Evolutionary conservation across 805 yeast species (phyloP).

Genomic region (Yamadazyma phyllophila): DNA sequence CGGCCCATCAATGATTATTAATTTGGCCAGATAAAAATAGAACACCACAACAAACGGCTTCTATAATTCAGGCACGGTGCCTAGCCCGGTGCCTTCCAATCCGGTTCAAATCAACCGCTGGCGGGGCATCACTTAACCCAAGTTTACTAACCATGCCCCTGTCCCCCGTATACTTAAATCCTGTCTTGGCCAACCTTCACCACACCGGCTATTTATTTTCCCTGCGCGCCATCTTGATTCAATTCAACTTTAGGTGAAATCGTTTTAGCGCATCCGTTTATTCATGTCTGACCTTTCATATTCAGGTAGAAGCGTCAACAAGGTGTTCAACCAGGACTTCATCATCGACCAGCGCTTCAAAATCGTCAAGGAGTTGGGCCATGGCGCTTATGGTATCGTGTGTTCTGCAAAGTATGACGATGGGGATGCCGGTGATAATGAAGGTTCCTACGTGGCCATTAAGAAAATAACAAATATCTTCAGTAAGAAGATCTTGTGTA

Average conservation of each 20-base stretch:
- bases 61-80: too few species aligned
- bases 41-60: too few species aligned
- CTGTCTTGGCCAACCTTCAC: not conserved
- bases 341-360: constrained; percentile 86
- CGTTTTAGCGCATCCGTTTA: not conserved
- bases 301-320: constrained; percentile 36
- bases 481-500: constrained; percentile 85
- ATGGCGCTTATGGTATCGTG: constrained; percentile 97
- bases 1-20: too few species aligned
- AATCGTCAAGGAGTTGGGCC: constrained; percentile 90
- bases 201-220: not conserved
- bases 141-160: not conserved
- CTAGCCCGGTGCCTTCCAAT: too few species aligned
- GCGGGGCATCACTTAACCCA: not conserved
- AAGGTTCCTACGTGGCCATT: constrained; percentile 69
- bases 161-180: not conserved
- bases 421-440: constrained; percentile 36
- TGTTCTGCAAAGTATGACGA: constrained; percentile 90
- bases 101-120: too few species aligned
- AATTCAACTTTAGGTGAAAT: not conserved
- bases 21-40: too few species aligned
- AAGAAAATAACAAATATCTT: constrained; percentile 95
- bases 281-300: constrained; percentile 12
- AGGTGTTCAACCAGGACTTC: constrained; percentile 76
- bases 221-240: not conserved